These are phyloP conservation scores for Prosopis cineraria DNA, from an alignment of 306 rosid species.

Conservation along the genomic window DNA sequence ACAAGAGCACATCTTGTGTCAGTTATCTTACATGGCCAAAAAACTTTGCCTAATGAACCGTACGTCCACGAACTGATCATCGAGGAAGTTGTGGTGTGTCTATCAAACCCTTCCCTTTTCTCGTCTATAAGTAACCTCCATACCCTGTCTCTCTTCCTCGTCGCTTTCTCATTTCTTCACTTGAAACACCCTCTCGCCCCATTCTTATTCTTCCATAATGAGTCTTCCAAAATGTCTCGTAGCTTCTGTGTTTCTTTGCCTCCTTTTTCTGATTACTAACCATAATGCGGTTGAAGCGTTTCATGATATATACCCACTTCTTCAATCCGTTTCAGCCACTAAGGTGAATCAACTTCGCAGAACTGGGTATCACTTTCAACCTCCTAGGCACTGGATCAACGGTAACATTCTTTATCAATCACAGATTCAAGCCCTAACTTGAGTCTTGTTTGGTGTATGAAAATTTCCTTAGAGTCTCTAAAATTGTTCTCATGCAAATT, in stretches of 20 bases:
- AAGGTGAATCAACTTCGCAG: constrained; percentile 40
- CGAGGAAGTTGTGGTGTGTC: not conserved
- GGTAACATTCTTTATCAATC: constrained; percentile 42
- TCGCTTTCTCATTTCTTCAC: not conserved
- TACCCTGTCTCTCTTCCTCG: not conserved
- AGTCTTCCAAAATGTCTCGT: constrained; percentile 3
- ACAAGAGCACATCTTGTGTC: not conserved
- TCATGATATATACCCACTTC: constrained; percentile 51
- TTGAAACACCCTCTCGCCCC: not conserved
- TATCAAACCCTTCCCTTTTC: not conserved
- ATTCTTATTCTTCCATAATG: constrained; percentile 26
- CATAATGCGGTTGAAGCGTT: constrained; percentile 59
- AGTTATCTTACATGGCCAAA: not conserved
- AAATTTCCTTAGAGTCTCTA: not conserved
- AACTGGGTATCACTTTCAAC: constrained; percentile 83
- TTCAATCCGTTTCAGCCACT: constrained; percentile 45
- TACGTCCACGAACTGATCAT: not conserved
- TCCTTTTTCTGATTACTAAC: constrained; percentile 27
- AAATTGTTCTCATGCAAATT: no score
- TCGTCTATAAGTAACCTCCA: constrained; percentile 31
- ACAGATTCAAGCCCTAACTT: not conserved
- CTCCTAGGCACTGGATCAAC: constrained; percentile 81
- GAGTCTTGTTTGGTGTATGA: not conserved
- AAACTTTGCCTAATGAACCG: not conserved
- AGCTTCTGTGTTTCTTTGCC: constrained; percentile 21